Percentiles rank a stretch among this genome's conserved stretches.
These are phyloP conservation scores for Stipa capillata DNA, from an alignment of 176 grass and related monocot species.

Conservation along the genomic window DNA sequence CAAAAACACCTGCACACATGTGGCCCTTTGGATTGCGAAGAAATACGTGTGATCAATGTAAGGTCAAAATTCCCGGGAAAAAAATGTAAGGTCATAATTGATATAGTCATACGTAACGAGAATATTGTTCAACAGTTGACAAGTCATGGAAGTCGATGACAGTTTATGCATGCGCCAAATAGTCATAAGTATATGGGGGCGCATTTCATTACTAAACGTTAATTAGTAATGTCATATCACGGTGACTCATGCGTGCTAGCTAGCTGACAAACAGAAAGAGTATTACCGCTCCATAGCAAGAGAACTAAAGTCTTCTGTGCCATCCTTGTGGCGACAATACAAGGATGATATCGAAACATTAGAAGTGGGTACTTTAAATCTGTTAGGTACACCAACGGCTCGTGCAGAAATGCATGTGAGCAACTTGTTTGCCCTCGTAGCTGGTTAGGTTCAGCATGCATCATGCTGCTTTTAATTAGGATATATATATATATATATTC, in stretches of 20 bases:
- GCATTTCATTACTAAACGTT: not conserved
- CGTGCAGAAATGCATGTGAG: not conserved
- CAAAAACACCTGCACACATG: not conserved
- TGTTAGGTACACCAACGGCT: not conserved
- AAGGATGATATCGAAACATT: not conserved
- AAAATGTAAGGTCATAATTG: not conserved
- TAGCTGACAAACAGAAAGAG: conserved; percentile 16
- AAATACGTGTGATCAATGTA: not conserved
- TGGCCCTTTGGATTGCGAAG: not conserved
- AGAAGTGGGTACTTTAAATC: not conserved
- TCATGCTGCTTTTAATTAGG: not conserved
- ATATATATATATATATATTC: not conserved
- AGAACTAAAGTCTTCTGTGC: not conserved
- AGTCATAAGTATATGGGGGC: not conserved
- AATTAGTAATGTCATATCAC: not conserved
- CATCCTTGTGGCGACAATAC: not conserved
- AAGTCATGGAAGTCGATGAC: not conserved
- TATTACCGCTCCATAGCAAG: not conserved
- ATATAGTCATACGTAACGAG: not conserved
- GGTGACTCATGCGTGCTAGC: conserved; percentile 8
- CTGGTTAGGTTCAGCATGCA: not conserved
- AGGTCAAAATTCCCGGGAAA: not conserved
- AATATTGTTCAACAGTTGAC: not conserved
- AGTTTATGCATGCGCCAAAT: not conserved
- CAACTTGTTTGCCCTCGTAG: not conserved